Percentiles rank a stretch among this genome's conserved stretches.
These are phyloP conservation scores for Phaeophleospora eucalypticola DNA, from an alignment of 2,329 filamentous ascomycete species.

Conservation along the genomic window DNA sequence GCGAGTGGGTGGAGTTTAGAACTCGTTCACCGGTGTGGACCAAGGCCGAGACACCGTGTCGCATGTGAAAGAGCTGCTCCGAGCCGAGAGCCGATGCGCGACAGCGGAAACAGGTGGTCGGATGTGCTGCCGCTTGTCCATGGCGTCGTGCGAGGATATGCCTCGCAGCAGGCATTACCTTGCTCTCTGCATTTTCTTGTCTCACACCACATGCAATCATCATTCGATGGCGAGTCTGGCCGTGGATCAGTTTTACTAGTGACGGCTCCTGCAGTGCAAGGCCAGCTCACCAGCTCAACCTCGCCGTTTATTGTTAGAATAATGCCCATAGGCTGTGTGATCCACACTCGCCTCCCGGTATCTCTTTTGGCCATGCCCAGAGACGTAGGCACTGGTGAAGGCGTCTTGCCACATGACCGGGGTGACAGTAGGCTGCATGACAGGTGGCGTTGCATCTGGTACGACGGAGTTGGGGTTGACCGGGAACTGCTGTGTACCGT, in stretches of 20 bases:
- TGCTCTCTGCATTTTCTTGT: background rate
- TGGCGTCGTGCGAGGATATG: too few relatives aligned
- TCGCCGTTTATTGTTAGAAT: slow-evolving; percentile 17
- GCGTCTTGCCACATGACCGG: slow-evolving; percentile 51
- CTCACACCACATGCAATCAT: background rate
- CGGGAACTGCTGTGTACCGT: slow-evolving; percentile 21
- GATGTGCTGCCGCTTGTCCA: too few relatives aligned
- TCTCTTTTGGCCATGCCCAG: slow-evolving; percentile 40
- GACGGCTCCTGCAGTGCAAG: background rate
- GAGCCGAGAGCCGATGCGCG: background rate
- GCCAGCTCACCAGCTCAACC: slow-evolving; percentile 6
- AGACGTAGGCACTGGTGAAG: slow-evolving; percentile 37
- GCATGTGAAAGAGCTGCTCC: background rate
- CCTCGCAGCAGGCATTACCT: background rate
- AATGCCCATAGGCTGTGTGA: slow-evolving; percentile 17
- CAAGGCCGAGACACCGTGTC: background rate
- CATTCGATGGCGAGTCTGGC: background rate
- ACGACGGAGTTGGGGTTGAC: slow-evolving; percentile 16
- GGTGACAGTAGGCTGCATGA: slow-evolving; percentile 37
- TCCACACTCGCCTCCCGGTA: slow-evolving; percentile 41
- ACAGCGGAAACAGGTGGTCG: too few relatives aligned
- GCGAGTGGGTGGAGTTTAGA: too few relatives aligned
- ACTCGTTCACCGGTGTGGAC: too few relatives aligned
- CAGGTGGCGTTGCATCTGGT: slow-evolving; percentile 17
- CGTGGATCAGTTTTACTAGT: slow-evolving; percentile 4